Evolutionary conservation across 2,329 filamentous ascomycete genomes (phyloP).

Genomic region (Sporothrix dimorphospora): DNA sequence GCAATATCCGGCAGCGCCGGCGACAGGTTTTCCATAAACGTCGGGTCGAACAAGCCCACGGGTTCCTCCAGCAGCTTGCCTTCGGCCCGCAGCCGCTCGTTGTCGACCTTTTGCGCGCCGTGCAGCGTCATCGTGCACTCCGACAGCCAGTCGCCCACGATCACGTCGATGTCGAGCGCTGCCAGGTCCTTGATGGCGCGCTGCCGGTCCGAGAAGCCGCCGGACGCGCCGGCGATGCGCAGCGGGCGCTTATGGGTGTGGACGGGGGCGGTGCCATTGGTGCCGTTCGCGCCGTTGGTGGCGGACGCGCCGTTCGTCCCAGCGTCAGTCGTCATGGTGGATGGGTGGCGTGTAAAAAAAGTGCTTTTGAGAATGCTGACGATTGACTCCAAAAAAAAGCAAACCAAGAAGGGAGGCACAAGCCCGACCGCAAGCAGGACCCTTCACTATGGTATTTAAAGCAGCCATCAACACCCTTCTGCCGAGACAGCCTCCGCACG

Average conservation of each 20-base stretch:
- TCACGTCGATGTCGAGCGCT: conserved; percentile 42
- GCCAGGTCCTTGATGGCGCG: conserved; percentile 47
- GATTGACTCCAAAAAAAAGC: conserved; percentile 4
- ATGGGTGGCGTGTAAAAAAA: not conserved
- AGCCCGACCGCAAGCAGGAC: not conserved
- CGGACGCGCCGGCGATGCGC: conserved; percentile 48
- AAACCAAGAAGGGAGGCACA: not conserved
- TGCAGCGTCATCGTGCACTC: conserved; percentile 42
- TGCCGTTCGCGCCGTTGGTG: not conserved
- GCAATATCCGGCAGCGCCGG: conserved; percentile 40
- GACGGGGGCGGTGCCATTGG: not conserved
- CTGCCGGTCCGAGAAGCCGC: conserved; percentile 49
- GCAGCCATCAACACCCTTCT: not conserved
- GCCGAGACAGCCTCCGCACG: conserved; percentile 15
- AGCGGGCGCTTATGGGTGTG: conserved; percentile 41
- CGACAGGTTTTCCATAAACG: conserved; percentile 41
- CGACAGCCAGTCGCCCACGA: conserved; percentile 41
- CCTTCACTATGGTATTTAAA: conserved; percentile 5
- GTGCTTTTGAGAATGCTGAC: not conserved
- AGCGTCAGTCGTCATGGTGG: not conserved
- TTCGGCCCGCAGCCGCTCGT: conserved; percentile 27
- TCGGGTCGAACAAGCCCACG: conserved; percentile 37
- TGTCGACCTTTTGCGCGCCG: conserved; percentile 38
- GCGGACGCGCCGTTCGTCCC: not conserved
- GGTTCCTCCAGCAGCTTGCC: conserved; percentile 33